Base-by-base conservation (phyloP, 1,284 basidiomycete species). In the Porogramme epimiltina region DNA sequence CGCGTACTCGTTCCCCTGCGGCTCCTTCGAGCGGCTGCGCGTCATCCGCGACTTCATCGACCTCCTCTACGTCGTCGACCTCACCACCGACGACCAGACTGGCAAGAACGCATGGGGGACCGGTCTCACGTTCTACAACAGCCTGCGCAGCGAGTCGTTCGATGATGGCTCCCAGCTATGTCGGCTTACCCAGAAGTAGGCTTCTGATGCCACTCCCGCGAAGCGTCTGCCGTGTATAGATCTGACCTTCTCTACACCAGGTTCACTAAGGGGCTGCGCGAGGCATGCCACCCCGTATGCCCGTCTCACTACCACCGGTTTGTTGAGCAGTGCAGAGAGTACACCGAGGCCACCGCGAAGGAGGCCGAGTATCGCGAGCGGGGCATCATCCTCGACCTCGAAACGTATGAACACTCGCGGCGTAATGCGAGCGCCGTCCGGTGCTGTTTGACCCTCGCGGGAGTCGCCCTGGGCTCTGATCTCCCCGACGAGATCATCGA, bases 391-490 rank as follows among this genome's bases (percentile, higher is more conserved):
- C 76, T 85, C 36, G 74, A 77, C 60, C 62, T 82, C 24, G 71
- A 75, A 6, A 70, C 77, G 2, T 87, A 80, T 70, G 72, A 77
- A 45, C 62, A 70, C 19, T 73, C 85, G 48, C 81, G 85, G 39
- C 74, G 86, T 43, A 81, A 85, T 63, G 87, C 84, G 66, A 85
- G 83, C 63, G 84, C 81, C 33, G 78, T 84, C 55, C 75, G 80
- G n/a, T 74, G 81, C 47, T 87, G 83, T 67, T 85, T 84, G 62
- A 76, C 78, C 20, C 76, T 87, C 31, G 74, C 83, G 47, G 85
- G 85, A 53, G 84, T 80, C 58, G 76, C 73, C 34, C 74, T 84
- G 41, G 81, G 77, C 19, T 75, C 84, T 44, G 82, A 88, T 63
- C 71, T 88, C 24, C 80, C 82, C 6, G 80, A 87, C 57, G 73